Evolutionary conservation across 129 eudicot genomes (phyloP).

Genomic region (Tanacetum coccineum): DNA sequence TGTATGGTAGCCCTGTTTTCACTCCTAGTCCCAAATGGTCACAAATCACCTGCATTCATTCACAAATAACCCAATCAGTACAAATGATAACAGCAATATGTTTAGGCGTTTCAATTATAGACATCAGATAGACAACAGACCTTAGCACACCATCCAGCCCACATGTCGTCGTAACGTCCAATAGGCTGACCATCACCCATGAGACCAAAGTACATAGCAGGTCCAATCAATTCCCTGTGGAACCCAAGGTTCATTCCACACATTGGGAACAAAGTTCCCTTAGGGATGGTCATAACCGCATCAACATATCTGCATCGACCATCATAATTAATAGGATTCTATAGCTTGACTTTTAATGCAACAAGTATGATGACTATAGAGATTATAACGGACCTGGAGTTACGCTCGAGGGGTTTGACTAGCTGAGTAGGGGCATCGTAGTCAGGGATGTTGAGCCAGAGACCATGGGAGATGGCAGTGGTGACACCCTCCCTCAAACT

Average conservation of each 20-base stretch:
- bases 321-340: background rate
- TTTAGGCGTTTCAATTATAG: background rate
- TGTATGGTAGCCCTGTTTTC: conserved; percentile 63
- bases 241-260: conserved; percentile 81
- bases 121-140: conserved; percentile 18
- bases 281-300: conserved; percentile 67
- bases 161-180: conserved; percentile 76
- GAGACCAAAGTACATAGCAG: conserved; percentile 80
- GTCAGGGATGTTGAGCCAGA: conserved; percentile 85
- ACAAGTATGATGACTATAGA: background rate
- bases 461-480: conserved; percentile 79
- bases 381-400: conserved; percentile 37
- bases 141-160: conserved; percentile 81
- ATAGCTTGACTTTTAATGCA: background rate
- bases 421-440: conserved; percentile 76
- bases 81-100: background rate
- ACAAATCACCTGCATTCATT: conserved; percentile 47
- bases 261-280: conserved; percentile 71
- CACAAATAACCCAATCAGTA: background rate
- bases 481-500: conserved; percentile 74
- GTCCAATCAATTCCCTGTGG: conserved; percentile 65
- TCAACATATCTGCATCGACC: conserved; percentile 52
- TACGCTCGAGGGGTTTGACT: conserved; percentile 72
- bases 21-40: conserved; percentile 74
- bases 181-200: conserved; percentile 84